Conservation (phyloP, 1,284 basidiomycete species). For the Hemileia vastatrix region DNA sequence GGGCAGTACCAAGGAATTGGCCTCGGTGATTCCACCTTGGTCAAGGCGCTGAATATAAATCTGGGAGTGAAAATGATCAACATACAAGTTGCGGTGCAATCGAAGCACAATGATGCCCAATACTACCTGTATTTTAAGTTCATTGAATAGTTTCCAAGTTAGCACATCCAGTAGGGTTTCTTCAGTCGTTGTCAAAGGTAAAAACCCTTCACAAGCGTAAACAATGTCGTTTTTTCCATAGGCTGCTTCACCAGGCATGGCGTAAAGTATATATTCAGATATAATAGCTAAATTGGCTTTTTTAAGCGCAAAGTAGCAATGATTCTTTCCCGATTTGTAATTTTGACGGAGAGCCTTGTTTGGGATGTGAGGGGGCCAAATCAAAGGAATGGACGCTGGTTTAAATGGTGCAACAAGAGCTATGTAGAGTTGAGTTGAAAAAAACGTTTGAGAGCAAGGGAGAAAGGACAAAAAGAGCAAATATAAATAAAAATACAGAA, state of each 20-base stretch:
- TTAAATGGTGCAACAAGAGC: slow-evolving; percentile 12
- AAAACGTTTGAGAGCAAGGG: not conserved
- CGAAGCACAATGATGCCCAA: not conserved
- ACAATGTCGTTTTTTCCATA: slow-evolving; percentile 22
- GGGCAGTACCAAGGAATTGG: slow-evolving; percentile 10
- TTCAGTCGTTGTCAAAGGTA: slow-evolving; percentile 5
- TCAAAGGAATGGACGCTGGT: slow-evolving; percentile 7
- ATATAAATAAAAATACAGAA: not conserved
- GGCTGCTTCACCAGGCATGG: slow-evolving; percentile 18
- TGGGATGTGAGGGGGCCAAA: slow-evolving; percentile 13
- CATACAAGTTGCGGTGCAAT: not conserved
- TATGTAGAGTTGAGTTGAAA: not conserved
- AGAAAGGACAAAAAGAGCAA: not conserved
- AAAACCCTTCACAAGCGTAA: slow-evolving; percentile 20
- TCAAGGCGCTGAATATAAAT: slow-evolving; percentile 22
- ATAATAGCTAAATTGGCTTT: slow-evolving; percentile 15
- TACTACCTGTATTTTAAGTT: slow-evolving; percentile 22
- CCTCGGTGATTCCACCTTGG: slow-evolving; percentile 9
- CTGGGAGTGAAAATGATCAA: not conserved
- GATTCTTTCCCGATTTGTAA: not conserved
- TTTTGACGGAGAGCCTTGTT: slow-evolving; percentile 7
- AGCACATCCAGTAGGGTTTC: too few species aligned
- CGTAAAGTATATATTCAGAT: slow-evolving; percentile 14
- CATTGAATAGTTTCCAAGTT: slow-evolving; percentile 18
- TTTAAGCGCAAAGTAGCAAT: slow-evolving; percentile 8